phyloP scores from a whole-genome alignment of 495 filamentous ascomycete species.

The Neurospora cerealis region DNA sequence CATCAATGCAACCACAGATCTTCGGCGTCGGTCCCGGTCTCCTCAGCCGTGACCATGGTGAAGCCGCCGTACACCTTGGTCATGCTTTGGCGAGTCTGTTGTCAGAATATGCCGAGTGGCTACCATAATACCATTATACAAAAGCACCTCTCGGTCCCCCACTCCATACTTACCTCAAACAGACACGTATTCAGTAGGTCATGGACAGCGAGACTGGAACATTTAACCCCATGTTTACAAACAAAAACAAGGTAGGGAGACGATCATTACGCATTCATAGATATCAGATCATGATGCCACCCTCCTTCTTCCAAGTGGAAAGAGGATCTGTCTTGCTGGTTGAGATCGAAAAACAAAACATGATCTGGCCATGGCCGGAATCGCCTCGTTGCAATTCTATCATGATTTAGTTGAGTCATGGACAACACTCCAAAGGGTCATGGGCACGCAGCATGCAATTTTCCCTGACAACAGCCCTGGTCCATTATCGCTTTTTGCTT shows the following conservation, averaged over 20 bases:
- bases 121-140: neutral
- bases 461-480: neutral
- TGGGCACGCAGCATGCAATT: neutral
- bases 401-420: neutral
- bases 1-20: conserved; percentile 10
- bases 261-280: neutral
- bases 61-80: neutral
- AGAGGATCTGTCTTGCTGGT: neutral
- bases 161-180: neutral
- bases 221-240: neutral
- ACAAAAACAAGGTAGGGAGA: neutral
- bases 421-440: neutral
- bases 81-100: neutral
- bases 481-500: neutral
- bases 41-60: neutral
- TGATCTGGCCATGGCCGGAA: neutral
- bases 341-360: neutral
- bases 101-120: neutral
- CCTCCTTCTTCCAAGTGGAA: neutral
- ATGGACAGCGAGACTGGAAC: neutral
- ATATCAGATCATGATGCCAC: neutral
- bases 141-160: neutral
- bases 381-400: neutral
- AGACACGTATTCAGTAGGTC: neutral
- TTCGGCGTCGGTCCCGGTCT: neutral